Evolutionary conservation across 2,329 filamentous ascomycete genomes (phyloP), one percentile per base, ranked within the genome.

Genomic region (Fusarium sp.): DNA sequence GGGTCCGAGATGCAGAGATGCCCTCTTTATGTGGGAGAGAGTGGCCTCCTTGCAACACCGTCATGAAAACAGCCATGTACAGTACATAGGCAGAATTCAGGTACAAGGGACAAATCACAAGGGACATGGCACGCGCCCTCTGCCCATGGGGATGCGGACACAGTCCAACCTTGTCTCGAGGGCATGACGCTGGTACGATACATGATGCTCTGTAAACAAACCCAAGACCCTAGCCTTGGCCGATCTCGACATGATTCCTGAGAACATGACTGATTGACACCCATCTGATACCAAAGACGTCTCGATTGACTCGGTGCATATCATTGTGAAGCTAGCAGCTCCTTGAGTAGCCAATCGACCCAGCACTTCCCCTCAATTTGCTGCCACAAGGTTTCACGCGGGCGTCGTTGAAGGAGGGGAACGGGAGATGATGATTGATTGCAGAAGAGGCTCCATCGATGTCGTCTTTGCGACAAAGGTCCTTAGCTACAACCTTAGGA

Each of bases 181-280:
- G 50, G 65, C 60, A 63, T 67, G 67, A 72, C 59, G 58, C 69
- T 73, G 71, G 66, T 73, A 71, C 71, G 67, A 73, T 72, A 56
- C 31, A 54, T 29, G 49, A 43, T 31, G 6, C 29, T 25, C 29
- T 31, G 29, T 31, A 35, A 43, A 27, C 35, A 55, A 39, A 17
- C n/a, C 7, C 23, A 45, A 33, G 50, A 42, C 27, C 47, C 45
- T 62, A 56, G 62, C 45, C 37, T 31, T 33, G 48, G 58, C 36
- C 29, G 50, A 63, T 58, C 36, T 47, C 42, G 3, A 41, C 27
- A 47, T 33, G 35, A 51, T 39, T 65, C 51, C 23, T 48, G 27
- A 25, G 42, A 58, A 41, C 50, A 58, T 59, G 51, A 46, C 36
- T 46, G 43, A 66, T 68, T 69, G 60, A 50, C 62, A 66, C 57